These are phyloP conservation scores for Rhynchosporium agropyri DNA, from an alignment of 2,329 filamentous ascomycete genomes.

Conservation along the genomic window DNA sequence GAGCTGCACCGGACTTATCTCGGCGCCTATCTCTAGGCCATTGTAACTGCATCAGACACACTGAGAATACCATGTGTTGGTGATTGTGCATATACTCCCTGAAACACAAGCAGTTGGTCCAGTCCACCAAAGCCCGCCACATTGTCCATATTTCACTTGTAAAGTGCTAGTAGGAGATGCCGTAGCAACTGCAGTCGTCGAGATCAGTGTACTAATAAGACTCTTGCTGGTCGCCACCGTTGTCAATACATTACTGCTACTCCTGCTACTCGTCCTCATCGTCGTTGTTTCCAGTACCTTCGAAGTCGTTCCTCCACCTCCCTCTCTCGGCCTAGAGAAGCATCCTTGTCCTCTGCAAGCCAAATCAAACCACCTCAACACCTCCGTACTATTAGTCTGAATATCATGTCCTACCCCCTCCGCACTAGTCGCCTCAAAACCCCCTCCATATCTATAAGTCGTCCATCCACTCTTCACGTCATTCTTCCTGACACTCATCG, in stretches of 20 bases:
- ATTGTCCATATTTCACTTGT: constrained; percentile 18
- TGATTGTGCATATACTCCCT: constrained; percentile 18
- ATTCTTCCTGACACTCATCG: constrained; percentile 33
- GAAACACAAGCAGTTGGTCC: constrained; percentile 25
- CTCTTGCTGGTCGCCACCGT: constrained; percentile 13
- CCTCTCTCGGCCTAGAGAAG: constrained; percentile 11
- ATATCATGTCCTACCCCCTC: constrained; percentile 15
- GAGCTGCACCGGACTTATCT: too few relatives aligned
- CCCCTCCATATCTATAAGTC: constrained; percentile 32
- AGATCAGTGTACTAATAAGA: background rate
- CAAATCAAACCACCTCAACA: constrained; percentile 19
- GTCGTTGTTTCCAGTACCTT: background rate
- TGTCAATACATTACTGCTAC: background rate
- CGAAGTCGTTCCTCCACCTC: background rate
- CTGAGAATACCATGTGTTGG: constrained; percentile 29
- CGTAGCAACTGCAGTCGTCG: background rate
- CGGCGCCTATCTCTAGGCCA: too few relatives aligned
- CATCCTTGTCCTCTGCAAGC: constrained; percentile 12
- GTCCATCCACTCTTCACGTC: constrained; percentile 39
- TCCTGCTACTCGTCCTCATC: constrained; percentile 7
- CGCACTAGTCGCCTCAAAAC: constrained; percentile 16
- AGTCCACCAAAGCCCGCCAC: constrained; percentile 24
- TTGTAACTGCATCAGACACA: background rate
- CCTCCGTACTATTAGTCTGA: constrained; percentile 12
- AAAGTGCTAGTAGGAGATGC: background rate